Evolutionary conservation across 2,329 filamentous ascomycete genomes (phyloP).

Genomic region (Sphaerulina populicola): DNA sequence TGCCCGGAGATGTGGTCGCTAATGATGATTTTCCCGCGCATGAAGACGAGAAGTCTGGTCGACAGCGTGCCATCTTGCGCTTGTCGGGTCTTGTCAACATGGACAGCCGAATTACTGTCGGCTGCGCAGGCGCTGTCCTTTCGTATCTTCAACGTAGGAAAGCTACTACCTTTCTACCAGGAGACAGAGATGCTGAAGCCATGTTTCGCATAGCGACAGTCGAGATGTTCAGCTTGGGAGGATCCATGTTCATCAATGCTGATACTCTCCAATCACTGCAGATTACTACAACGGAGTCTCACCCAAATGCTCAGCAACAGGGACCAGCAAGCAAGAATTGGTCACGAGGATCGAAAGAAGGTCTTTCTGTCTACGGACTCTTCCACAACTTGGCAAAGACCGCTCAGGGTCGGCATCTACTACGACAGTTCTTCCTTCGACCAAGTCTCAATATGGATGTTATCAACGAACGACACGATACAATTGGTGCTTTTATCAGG

Average conservation of each 20-base stretch:
- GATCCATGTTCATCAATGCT: slow-evolving; percentile 65
- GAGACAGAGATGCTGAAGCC: slow-evolving; percentile 47
- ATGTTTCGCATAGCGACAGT: slow-evolving; percentile 56
- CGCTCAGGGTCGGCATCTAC: slow-evolving; percentile 62
- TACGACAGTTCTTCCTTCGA: slow-evolving; percentile 74
- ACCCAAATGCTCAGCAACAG: slow-evolving; percentile 72
- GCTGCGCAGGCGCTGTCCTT: slow-evolving; percentile 83
- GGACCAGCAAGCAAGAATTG: slow-evolving; percentile 54
- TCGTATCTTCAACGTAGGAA: slow-evolving; percentile 64
- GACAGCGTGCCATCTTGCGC: slow-evolving; percentile 57
- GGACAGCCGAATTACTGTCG: slow-evolving; percentile 64
- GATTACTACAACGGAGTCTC: slow-evolving; percentile 71
- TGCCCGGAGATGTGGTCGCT: slow-evolving; percentile 48
- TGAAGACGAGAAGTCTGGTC: slow-evolving; percentile 43
- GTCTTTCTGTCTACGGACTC: slow-evolving; percentile 72
- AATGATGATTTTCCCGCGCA: slow-evolving; percentile 34
- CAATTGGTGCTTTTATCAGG: slow-evolving; percentile 58
- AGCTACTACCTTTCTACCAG: slow-evolving; percentile 54
- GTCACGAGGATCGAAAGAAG: slow-evolving; percentile 59
- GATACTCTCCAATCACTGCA: slow-evolving; percentile 78
- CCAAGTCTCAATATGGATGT: slow-evolving; percentile 61
- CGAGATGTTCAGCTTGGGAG: slow-evolving; percentile 64
- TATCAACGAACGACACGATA: slow-evolving; percentile 64
- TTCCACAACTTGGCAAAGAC: slow-evolving; percentile 69
- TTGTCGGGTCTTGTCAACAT: slow-evolving; percentile 65